A percentile compares a stretch with the other conserved stretches of the same genome.
Conservation (phyloP, 2,329 filamentous ascomycete species). For the Aureobasidium sp. region DNA sequence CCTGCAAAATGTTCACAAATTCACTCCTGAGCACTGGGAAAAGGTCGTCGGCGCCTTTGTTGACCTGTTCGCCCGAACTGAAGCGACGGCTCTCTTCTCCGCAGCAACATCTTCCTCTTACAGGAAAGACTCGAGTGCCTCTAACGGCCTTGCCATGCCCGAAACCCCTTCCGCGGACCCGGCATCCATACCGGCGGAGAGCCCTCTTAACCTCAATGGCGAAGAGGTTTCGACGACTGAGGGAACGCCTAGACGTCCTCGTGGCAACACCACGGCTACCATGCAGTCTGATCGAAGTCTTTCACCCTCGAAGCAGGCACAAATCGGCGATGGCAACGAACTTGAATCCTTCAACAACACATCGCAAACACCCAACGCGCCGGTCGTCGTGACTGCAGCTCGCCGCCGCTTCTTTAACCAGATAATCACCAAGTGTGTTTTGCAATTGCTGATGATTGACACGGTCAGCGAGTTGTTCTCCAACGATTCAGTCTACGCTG, state of each 20-base stretch:
- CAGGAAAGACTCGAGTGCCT: slow-evolving; percentile 18
- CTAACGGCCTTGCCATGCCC: slow-evolving; percentile 21
- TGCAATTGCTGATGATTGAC: slow-evolving; percentile 98
- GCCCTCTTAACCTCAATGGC: slow-evolving; percentile 40
- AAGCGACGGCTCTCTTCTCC: slow-evolving; percentile 90
- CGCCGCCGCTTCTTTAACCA: slow-evolving; percentile 96
- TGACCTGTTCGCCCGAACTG: slow-evolving; percentile 88
- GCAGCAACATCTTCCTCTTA: slow-evolving; percentile 54
- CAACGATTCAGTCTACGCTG: slow-evolving; percentile 87
- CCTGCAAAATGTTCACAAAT: slow-evolving; percentile 91
- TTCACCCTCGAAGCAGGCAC: slow-evolving; percentile 8
- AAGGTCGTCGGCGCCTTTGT: slow-evolving; percentile 95
- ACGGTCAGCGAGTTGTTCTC: slow-evolving; percentile 98
- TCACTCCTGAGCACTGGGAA: slow-evolving; percentile 78
- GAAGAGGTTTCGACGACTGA: not conserved
- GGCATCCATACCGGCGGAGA: slow-evolving; percentile 31
- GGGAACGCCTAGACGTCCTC: slow-evolving; percentile 3
- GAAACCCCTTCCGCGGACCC: slow-evolving; percentile 35
- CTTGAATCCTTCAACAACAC: slow-evolving; percentile 86
- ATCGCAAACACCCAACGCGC: slow-evolving; percentile 81
- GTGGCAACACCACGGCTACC: slow-evolving; percentile 4
- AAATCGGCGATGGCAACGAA: slow-evolving; percentile 27
- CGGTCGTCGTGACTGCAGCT: slow-evolving; percentile 85
- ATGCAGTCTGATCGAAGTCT: slow-evolving; percentile 8
- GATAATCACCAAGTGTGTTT: slow-evolving; percentile 96